Evolutionary conservation across 2,329 filamentous ascomycete genomes (phyloP).

Genomic region (Botrytis elliptica): DNA sequence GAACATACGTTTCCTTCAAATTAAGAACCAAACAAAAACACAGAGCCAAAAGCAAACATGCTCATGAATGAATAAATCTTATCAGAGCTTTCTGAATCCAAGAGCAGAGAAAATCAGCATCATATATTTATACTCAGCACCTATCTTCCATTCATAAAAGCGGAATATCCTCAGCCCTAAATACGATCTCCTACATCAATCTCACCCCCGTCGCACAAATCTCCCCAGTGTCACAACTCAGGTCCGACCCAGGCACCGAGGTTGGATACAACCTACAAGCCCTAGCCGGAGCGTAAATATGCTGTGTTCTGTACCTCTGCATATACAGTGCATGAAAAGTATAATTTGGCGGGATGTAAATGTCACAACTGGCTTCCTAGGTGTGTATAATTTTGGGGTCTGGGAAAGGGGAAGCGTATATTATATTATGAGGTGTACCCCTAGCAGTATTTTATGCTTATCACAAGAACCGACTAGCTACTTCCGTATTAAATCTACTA

Average conservation of each 20-base stretch:
- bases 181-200: not conserved
- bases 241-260: not conserved
- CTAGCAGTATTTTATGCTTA: not conserved
- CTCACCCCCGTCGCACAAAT: not conserved
- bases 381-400: not conserved
- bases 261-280: not conserved
- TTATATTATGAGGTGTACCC: not conserved
- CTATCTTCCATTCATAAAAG: not conserved
- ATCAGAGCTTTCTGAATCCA: not conserved
- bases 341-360: not conserved
- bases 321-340: not conserved
- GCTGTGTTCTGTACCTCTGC: not conserved
- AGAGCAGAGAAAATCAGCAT: not conserved
- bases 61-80: not conserved
- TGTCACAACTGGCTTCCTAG: not conserved
- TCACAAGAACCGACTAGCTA: not conserved
- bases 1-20: not conserved
- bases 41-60: not conserved
- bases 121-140: not conserved
- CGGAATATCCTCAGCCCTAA: constrained; percentile 1
- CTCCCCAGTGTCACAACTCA: not conserved
- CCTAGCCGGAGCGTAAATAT: not conserved
- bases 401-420: not conserved
- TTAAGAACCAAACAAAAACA: not conserved
- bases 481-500: not conserved